Percentiles rank a stretch among this genome's conserved stretches.
phyloP scores from a whole-genome alignment of 2,329 filamentous ascomycete genomes.

The Apiospora saccharicola region DNA sequence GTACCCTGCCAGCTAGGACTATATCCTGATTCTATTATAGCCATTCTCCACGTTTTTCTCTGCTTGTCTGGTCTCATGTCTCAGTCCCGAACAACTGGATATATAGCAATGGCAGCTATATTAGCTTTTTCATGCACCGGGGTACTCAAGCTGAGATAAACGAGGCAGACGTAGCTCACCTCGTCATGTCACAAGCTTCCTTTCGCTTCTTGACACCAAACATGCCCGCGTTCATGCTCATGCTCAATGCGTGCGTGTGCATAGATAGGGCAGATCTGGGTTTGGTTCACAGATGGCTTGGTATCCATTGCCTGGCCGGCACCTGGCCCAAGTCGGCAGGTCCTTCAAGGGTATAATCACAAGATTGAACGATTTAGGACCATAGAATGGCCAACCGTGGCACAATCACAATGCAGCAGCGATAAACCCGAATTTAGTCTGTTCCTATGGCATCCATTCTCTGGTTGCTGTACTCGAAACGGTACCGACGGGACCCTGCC shows the following conservation, averaged over 20 bases:
- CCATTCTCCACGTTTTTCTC: constrained; percentile 11
- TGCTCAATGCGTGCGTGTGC: not conserved
- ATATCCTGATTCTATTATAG: not conserved
- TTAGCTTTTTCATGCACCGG: not conserved
- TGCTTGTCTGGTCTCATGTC: not conserved
- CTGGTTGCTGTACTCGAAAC: constrained; percentile 1
- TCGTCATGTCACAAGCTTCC: not conserved
- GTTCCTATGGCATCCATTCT: not conserved
- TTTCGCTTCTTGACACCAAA: not conserved
- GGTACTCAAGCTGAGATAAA: not conserved
- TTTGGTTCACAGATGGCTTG: not conserved
- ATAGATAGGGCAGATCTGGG: not conserved
- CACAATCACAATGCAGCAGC: not conserved
- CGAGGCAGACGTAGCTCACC: not conserved
- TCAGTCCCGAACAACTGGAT: constrained; percentile 7
- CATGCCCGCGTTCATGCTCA: not conserved
- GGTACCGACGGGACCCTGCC: constrained; percentile 1
- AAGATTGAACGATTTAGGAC: not conserved
- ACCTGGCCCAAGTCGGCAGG: constrained; percentile 6
- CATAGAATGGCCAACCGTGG: not conserved
- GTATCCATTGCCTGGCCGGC: not conserved
- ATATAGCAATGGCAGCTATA: constrained; percentile 11
- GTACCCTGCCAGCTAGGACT: not conserved
- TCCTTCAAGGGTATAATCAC: not conserved
- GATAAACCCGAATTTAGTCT: not conserved